Evolutionary conservation across 768 basidiomycete species (phyloP), one percentile per base, ranked within the genome.

Genomic region (Termitomyces sp.): DNA sequence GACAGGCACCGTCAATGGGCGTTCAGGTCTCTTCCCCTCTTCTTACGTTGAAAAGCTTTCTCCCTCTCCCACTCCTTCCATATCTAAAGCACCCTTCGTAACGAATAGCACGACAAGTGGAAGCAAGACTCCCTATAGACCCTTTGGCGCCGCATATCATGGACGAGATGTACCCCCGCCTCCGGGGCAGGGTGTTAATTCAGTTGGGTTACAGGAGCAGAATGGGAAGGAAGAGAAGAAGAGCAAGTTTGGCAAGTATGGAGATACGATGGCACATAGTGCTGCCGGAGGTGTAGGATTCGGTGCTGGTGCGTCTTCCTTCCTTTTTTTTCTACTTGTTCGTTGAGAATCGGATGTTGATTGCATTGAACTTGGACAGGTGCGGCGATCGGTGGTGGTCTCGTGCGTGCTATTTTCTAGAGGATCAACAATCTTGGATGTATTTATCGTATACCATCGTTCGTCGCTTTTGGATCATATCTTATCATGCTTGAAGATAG

Each of bases 1-100:
- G 92, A 84, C 81, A 8, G 93, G 94, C 32, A 79, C 73, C 62
- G 67, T 81, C 59, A 81, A 86, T 38, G 87, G 86, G 31, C 80
- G 76, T 60, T 82, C 87, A 58, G 93, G 88, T 4, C 79, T 94
- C 42, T 92, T 95, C 78, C 94, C 93, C 0, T 81, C 88, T 12
- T 84, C 83, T 64, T 83, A 91, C 57, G 89, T 92, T 45, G 85
- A 91, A 74, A 86, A 82, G 67, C 66, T 79, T 52, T 65, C 56
- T n/a, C 67, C 53, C 29, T 37, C 65, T 42, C 62, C 69, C 15
- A 49, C 63, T 14, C 60, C 67, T 43, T 63, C 66, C 7, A 34
- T 69, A 3, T 66, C 69, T n/a, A 66, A 69, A 31, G 64, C 68
- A n/a, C 60, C 61, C 45, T 61, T 57, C 17, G 36, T 61, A 17